Percentiles rank a stretch among this genome's conserved stretches.
Conservation (phyloP, 2,329 filamentous ascomycete species). For the Tolypocladium sp. region DNA sequence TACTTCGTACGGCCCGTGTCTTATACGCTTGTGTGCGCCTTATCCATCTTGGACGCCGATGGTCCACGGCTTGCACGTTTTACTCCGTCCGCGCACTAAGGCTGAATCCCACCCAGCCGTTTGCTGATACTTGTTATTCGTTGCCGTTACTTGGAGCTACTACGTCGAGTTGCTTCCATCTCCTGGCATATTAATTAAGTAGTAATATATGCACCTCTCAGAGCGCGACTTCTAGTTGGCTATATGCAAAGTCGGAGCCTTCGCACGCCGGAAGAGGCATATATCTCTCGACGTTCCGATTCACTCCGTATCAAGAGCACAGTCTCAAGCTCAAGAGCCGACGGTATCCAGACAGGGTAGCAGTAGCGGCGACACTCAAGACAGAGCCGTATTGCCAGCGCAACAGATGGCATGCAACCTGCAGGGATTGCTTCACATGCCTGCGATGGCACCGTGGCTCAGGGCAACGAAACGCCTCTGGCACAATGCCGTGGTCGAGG, state of each 20-base stretch:
- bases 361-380: not conserved
- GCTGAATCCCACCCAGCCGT: no score
- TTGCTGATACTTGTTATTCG: not conserved
- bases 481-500: not conserved
- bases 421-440: not conserved
- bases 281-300: not conserved
- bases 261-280: not conserved
- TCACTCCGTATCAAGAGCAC: not conserved
- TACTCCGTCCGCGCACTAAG: not conserved
- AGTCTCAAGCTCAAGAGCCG: not conserved
- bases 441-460: not conserved
- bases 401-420: not conserved
- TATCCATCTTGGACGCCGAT: no score
- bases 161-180: no score
- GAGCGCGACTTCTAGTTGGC: not conserved
- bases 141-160: not conserved
- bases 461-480: not conserved
- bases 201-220: not conserved
- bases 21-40: no score
- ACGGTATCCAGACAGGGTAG: not conserved
- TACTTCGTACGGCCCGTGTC: no score
- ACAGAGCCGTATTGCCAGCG: not conserved
- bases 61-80: not conserved
- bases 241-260: not conserved
- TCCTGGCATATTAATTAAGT: not conserved